Evolutionary conservation across 148 eudicot species (phyloP), one percentile per base, ranked within the genome.

Genomic region (Nepenthes gracilis): DNA sequence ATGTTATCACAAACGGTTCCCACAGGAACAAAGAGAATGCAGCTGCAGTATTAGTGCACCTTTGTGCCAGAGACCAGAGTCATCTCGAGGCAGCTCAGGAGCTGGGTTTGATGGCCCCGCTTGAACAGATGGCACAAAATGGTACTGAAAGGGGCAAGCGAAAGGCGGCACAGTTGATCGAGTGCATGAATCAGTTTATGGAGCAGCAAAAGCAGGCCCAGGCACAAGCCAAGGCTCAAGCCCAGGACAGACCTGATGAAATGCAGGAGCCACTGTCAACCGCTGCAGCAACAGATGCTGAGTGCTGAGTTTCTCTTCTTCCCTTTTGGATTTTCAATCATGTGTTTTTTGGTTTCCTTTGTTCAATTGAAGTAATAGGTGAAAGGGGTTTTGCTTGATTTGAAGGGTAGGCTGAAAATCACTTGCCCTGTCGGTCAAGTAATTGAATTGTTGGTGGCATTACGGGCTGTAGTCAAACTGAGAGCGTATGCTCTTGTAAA

Each of bases 1-100:
- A 88, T 33, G 82, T 93, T 40, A 84, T 88, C 32, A 77, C 74
- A 12, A 84, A 63, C 49, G 98, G 98, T 5, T 93, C 96, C 23
- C 95, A 96, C 4, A 82, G 98, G 78, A 93, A 93, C 71, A 88
- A 81, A 65, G 98, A 93, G 68, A 93, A 88, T 67, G 85, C 96
- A 0, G 96, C 96, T 34, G 98, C 96, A 1, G 85, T 93, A 73
- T 60, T 93, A 72, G 85, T 84, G 67, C 95, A 88, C 68, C 95
- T 93, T 47, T 92, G 88, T 60, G 75, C 88, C 3, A 85, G 90
- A 13, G 96, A 88, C 67, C 82, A 74, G 14, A 72, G 70, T 58
- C 71, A 80, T 75, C 64, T 92, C 23, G 74, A 67, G 12, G 76
- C 74, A 35, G 91, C 91, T 35, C 85, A 75, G 72, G 86, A 84